A percentile compares a stretch with the other conserved stretches of the same genome.
Conservation (phyloP, 2,329 filamentous ascomycete species). For the Aspergillus vadensis region DNA sequence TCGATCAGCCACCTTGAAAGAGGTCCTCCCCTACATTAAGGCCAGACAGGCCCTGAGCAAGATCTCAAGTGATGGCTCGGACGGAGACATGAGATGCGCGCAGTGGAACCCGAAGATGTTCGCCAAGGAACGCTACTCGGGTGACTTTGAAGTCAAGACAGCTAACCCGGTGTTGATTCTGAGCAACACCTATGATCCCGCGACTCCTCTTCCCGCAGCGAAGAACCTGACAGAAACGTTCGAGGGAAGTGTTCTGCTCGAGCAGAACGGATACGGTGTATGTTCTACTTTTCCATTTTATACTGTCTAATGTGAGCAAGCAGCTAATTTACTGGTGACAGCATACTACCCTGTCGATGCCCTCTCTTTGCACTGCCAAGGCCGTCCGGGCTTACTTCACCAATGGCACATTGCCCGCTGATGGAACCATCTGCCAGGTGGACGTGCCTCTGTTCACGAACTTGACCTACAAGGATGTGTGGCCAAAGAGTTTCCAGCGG, state of each 20-base stretch:
- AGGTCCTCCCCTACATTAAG: background rate
- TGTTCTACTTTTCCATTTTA: background rate
- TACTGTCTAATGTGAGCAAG: background rate
- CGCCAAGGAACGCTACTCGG: constrained; percentile 15
- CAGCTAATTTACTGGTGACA: background rate
- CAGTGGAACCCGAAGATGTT: constrained; percentile 13
- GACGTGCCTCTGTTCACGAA: constrained; percentile 1
- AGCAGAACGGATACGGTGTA: constrained; percentile 25
- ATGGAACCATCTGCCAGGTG: constrained; percentile 1
- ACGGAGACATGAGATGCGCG: constrained; percentile 6
- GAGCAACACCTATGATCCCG: constrained; percentile 28
- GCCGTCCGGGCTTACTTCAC: constrained; percentile 5
- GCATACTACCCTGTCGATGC: constrained; percentile 7
- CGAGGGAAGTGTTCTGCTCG: constrained; percentile 28
- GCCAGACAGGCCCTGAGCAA: background rate
- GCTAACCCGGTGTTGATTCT: constrained; percentile 29
- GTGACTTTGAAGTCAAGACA: constrained; percentile 23
- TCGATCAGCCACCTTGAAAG: background rate
- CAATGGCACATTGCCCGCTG: constrained; percentile 3
- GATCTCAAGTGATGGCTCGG: background rate
- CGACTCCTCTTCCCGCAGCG: constrained; percentile 28
- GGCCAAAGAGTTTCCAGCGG: background rate
- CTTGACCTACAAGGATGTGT: background rate
- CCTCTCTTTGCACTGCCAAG: constrained; percentile 4
- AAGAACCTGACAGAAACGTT: constrained; percentile 26